phyloP scores from a whole-genome alignment of 495 filamentous ascomycete species.

The Aspergillus cristatus region DNA sequence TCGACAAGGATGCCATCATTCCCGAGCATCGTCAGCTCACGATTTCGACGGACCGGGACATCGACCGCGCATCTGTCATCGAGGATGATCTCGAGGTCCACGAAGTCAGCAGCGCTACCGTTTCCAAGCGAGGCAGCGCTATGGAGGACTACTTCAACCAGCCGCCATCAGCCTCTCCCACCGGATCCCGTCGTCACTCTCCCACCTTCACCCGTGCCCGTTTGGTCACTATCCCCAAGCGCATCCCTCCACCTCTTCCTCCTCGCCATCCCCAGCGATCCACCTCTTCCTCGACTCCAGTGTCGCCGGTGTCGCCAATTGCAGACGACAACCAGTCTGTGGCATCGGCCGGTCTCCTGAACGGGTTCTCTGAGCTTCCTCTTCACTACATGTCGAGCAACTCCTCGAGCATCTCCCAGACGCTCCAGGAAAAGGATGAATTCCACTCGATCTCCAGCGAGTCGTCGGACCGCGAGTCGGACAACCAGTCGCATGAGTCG shows the following conservation, averaged over 20 bases:
- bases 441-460: slow-evolving; percentile 39
- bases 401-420: slow-evolving; percentile 10
- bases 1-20: slow-evolving; percentile 30
- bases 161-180: slow-evolving; percentile 43
- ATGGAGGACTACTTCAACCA: slow-evolving; percentile 8
- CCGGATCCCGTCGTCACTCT: slow-evolving; percentile 23
- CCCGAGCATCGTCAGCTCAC: slow-evolving; percentile 17
- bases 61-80: slow-evolving; percentile 6
- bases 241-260: slow-evolving; percentile 56
- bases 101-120: slow-evolving; percentile 32
- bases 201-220: slow-evolving; percentile 51
- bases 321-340: slow-evolving; percentile 8
- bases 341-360: slow-evolving; percentile 16
- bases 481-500: neutral
- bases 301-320: slow-evolving; percentile 7
- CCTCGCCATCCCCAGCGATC: slow-evolving; percentile 53
- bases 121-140: slow-evolving; percentile 36
- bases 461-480: slow-evolving; percentile 8
- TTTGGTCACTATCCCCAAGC: slow-evolving; percentile 64
- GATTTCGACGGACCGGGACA: slow-evolving; percentile 4
- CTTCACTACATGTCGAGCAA: slow-evolving; percentile 13
- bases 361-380: slow-evolving; percentile 11
- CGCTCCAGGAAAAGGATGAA: slow-evolving; percentile 19
- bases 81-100: slow-evolving; percentile 35
- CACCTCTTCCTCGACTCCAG: slow-evolving; percentile 13